Evolutionary conservation across 2,329 filamentous ascomycete species (phyloP).

Genomic region (Coniochaeta ligniaria): DNA sequence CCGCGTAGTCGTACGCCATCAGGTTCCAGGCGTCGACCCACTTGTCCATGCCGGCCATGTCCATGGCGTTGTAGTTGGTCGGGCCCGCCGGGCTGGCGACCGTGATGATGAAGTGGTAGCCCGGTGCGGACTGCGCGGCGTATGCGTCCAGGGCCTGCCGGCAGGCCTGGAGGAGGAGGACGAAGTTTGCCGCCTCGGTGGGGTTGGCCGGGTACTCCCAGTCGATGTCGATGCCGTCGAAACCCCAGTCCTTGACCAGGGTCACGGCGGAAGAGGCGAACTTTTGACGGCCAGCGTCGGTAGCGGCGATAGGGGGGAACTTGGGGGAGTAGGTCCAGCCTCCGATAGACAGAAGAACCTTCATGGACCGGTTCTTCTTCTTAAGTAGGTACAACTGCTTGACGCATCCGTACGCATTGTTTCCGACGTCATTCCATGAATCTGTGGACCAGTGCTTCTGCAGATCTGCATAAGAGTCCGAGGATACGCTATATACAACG

Average conservation of each 20-base stretch:
- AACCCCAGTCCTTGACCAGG: conserved; percentile 61
- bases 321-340: conserved; percentile 72
- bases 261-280: conserved; percentile 66
- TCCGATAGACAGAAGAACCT: conserved; percentile 73
- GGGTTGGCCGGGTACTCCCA: conserved; percentile 45
- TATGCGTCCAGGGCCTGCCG: conserved; percentile 27
- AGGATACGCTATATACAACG: conserved; percentile 33
- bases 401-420: conserved; percentile 68
- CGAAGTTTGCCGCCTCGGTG: conserved; percentile 30
- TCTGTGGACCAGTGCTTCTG: conserved; percentile 65
- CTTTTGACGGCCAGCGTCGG: conserved; percentile 48
- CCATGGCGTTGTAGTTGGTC: conserved; percentile 34
- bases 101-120: conserved; percentile 24
- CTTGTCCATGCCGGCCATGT: conserved; percentile 36
- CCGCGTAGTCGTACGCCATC: conserved; percentile 66
- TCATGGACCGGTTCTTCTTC: conserved; percentile 67
- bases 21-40: conserved; percentile 48
- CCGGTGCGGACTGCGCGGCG: conserved; percentile 16
- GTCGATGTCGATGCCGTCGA: conserved; percentile 50
- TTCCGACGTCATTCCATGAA: conserved; percentile 48
- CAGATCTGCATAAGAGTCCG: conserved; percentile 55
- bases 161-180: conserved; percentile 33
- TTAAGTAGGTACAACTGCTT: conserved; percentile 74
- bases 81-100: conserved; percentile 31
- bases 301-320: conserved; percentile 57